Evolutionary conservation across 192 early-diverging fungal species (phyloP).

Genomic region (Backusella circina): DNA sequence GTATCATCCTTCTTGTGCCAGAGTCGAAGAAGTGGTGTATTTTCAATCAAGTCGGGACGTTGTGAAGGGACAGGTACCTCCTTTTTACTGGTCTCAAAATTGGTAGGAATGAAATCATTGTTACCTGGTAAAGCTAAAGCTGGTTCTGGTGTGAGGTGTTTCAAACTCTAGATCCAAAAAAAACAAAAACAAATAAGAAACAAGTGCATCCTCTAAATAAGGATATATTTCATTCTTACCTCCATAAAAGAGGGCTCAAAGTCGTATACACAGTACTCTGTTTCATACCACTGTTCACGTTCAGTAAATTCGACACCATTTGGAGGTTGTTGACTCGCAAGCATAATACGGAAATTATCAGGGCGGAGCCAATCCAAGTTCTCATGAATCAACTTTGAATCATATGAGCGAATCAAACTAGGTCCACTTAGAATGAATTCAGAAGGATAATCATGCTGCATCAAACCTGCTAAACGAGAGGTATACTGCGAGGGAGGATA

Average conservation of each 20-base stretch:
- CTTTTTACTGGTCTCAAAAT: conserved; percentile 57
- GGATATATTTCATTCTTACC: conserved; percentile 20
- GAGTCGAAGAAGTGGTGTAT: conserved; percentile 57
- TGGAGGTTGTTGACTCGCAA: conserved; percentile 40
- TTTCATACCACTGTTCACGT: conserved; percentile 79
- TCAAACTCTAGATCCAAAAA: conserved; percentile 22
- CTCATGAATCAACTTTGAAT: conserved; percentile 62
- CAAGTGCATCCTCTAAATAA: background rate
- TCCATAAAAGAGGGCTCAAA: conserved; percentile 52
- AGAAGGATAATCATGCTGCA: conserved; percentile 74
- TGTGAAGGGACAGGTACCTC: conserved; percentile 15
- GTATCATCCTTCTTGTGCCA: conserved; percentile 96
- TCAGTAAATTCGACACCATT: conserved; percentile 41
- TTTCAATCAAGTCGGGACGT: conserved; percentile 54
- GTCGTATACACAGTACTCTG: conserved; percentile 67
- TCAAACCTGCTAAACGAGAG: conserved; percentile 62
- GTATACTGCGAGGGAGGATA: conserved; percentile 54
- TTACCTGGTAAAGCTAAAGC: conserved; percentile 62
- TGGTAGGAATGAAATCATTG: conserved; percentile 84
- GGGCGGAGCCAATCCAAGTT: conserved; percentile 55
- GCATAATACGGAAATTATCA: conserved; percentile 59
- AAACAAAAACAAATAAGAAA: background rate
- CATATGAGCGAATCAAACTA: conserved; percentile 42
- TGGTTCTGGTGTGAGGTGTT: conserved; percentile 33
- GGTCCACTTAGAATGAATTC: conserved; percentile 62